A percentile compares a stretch with the other conserved stretches of the same genome.
These are phyloP conservation scores for Agroathelia rolfsii DNA, from an alignment of 1,284 basidiomycete species.

Conservation along the genomic window DNA sequence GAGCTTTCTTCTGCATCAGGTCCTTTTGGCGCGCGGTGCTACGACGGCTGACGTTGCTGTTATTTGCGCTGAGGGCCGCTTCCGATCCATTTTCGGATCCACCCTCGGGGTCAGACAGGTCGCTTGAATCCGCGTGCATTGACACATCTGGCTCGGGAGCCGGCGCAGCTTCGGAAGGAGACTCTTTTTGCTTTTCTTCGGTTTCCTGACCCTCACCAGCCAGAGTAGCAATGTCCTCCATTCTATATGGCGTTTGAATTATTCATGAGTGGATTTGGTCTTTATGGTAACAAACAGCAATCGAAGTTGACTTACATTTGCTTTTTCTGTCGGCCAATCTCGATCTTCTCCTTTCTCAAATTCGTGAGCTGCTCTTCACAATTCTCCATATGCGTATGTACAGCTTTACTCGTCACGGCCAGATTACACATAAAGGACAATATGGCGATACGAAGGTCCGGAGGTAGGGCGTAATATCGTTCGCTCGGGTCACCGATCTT, in stretches of 20 bases:
- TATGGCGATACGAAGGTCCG: slow-evolving; percentile 77
- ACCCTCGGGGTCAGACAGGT: slow-evolving; percentile 53
- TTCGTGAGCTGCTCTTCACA: slow-evolving; percentile 87
- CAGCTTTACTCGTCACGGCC: slow-evolving; percentile 80
- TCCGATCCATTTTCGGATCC: slow-evolving; percentile 51
- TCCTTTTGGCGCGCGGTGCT: slow-evolving; percentile 40
- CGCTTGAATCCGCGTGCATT: slow-evolving; percentile 57
- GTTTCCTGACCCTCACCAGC: slow-evolving; percentile 49
- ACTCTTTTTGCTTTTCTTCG: slow-evolving; percentile 17
- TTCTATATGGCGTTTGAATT: slow-evolving; percentile 29
- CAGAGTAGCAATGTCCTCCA: slow-evolving; percentile 66
- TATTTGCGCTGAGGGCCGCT: slow-evolving; percentile 29
- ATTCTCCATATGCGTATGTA: slow-evolving; percentile 84
- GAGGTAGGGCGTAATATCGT: slow-evolving; percentile 66
- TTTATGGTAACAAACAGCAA: slow-evolving; percentile 4
- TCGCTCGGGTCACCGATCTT: slow-evolving; percentile 57
- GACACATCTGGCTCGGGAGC: slow-evolving; percentile 47
- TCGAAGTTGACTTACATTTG: slow-evolving; percentile 66
- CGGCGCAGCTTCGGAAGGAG: slow-evolving; percentile 27
- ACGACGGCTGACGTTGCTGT: too few relatives aligned
- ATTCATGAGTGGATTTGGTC: too few relatives aligned
- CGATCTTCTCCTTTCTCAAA: slow-evolving; percentile 90
- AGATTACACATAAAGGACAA: slow-evolving; percentile 84
- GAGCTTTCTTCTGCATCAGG: slow-evolving; percentile 41
- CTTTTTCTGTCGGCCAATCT: slow-evolving; percentile 83